Evolutionary conservation across 345 rosid genomes (phyloP), one percentile per base, ranked within the genome.

Genomic region (Melaleuca alternifolia): DNA sequence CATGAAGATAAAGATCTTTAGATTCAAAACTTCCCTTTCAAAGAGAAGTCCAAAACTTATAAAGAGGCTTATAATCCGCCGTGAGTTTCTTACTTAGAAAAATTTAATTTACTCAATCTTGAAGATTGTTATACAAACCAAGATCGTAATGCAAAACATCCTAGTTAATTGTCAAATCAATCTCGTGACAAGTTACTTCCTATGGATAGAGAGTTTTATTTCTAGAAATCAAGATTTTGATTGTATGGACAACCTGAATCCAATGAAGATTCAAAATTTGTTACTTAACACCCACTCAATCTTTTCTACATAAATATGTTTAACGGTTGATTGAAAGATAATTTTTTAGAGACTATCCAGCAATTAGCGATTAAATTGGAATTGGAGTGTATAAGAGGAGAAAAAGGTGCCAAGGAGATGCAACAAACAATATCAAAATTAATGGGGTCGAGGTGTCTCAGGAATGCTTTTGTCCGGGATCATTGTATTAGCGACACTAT

Each of bases 11-110:
- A 54, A 54, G 10, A 8, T 54, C 59, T 54, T 8, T 11, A 23
- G 10, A 23, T 26, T 54, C 24, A 23, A 24, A 54, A 26, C 23
- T 54, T 21, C 59, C 11, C n/a, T 21, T 54, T 54, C 1, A 54
- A 1, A 10, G 11, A 9, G 10, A 54, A 21, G n/a, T 23, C 23
- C 59, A 9, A 9, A 23, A 54, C 0, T 11, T 54, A 54, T 54
- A 11, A 21, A 54, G 23, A 0, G 0, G 12, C n/a, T 54, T 21
- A 26, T 54, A 26, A 23, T 23, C 0, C 10, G 2, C 6, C 11
- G 23, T 0, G 23, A 1, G 23, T 21, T 54, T 54, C 11, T 21
- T 26, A 54, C 59, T 54, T 23, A 54, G 26, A 54, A 54, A 54
- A 7, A 54, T 26, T 54, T 54, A 5, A 54, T 54, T 54, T 26